phyloP scores from a whole-genome alignment of 768 basidiomycete species.

The Basidioascus undulatus region DNA sequence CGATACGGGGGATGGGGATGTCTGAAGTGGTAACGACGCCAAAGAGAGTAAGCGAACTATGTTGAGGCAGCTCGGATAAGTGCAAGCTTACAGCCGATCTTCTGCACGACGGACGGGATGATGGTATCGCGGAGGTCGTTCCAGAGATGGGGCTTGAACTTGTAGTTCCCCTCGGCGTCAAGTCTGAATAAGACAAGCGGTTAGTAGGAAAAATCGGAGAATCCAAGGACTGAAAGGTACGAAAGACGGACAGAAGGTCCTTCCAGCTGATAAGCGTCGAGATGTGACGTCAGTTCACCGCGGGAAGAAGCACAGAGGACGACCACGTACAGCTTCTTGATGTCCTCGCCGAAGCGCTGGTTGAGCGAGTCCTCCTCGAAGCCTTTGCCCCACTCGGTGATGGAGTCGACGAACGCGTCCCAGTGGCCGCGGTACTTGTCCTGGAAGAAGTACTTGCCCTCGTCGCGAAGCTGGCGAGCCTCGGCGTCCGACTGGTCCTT shows the following conservation, averaged over 20 bases:
- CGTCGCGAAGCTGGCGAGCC: constrained; percentile 37
- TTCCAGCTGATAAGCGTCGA: no score
- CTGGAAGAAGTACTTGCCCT: constrained; percentile 55
- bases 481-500: constrained; percentile 46
- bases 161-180: constrained; percentile 50
- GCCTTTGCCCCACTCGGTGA: constrained; percentile 56
- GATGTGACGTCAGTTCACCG: no score
- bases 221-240: no score
- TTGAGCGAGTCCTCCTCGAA: constrained; percentile 71
- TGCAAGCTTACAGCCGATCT: constrained; percentile 22
- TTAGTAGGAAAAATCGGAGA: no score
- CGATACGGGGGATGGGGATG: constrained; percentile 74
- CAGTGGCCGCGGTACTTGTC: constrained; percentile 49
- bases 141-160: constrained; percentile 62
- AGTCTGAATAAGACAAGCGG: constrained; percentile 23
- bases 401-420: constrained; percentile 46
- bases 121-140: constrained; percentile 64
- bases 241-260: no score
- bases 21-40: no score
- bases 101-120: constrained; percentile 47
- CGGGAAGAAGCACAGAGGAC: no score
- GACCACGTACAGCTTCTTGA: constrained; percentile 20
- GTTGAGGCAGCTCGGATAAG: background rate
- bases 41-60: no score
- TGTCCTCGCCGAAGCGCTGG: constrained; percentile 55